Evolutionary conservation across 1,139 yeast species (phyloP).

Genomic region (Magnusiomyces sp.): DNA sequence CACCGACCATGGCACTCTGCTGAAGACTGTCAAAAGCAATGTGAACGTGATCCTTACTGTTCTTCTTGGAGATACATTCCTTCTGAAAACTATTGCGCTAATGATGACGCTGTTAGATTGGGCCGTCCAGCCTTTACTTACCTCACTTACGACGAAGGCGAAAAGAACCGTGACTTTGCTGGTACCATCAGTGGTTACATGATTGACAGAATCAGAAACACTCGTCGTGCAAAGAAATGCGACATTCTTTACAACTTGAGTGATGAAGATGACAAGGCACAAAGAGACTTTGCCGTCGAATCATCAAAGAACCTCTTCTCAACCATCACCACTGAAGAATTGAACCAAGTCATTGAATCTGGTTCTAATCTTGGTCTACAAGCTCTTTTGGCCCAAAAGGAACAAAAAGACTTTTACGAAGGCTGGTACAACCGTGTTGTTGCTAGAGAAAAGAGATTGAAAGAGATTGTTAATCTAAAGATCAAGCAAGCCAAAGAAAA

Average conservation of each 20-base stretch:
- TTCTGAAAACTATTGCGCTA: slow-evolving; percentile 5
- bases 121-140: slow-evolving; percentile 14
- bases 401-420: too few species aligned
- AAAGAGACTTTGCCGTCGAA: background rate
- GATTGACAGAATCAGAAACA: slow-evolving; percentile 22
- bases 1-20: slow-evolving; percentile 10
- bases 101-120: slow-evolving; percentile 2
- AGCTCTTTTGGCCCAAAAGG: too few species aligned
- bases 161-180: slow-evolving; percentile 6
- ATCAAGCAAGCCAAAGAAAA: background rate
- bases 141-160: slow-evolving; percentile 6
- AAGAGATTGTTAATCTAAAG: background rate
- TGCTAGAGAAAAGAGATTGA: background rate
- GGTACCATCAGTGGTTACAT: slow-evolving; percentile 19
- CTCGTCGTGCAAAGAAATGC: slow-evolving; percentile 18
- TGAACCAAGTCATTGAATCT: background rate
- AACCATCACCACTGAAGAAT: background rate
- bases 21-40: slow-evolving; percentile 14
- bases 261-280: background rate
- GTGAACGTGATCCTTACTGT: slow-evolving; percentile 15
- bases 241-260: slow-evolving; percentile 11
- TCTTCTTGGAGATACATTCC: slow-evolving; percentile 18
- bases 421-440: background rate
- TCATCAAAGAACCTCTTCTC: background rate
- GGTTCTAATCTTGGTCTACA: background rate